A percentile compares a stretch with the other conserved stretches of the same genome.
These are phyloP conservation scores for Blastocystis sp. DNA, from an alignment of 352 stramenopile species.

Conservation along the genomic window DNA sequence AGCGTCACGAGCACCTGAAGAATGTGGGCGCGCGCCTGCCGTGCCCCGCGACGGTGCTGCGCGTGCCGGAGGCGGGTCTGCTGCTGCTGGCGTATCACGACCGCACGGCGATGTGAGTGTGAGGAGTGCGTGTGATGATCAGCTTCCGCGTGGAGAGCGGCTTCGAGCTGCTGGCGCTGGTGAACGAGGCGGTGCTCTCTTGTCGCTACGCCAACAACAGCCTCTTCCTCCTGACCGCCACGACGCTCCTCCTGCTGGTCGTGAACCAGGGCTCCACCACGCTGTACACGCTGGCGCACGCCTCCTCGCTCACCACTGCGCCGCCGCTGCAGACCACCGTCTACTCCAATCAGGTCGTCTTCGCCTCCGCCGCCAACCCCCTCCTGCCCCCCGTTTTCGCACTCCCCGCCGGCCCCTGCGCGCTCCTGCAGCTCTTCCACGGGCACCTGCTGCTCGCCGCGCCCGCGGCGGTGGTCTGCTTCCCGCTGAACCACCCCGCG, in stretches of 20 bases:
- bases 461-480: neutral
- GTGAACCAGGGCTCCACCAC: neutral
- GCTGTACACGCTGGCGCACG: constrained; percentile 14
- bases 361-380: neutral
- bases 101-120: constrained; percentile 23
- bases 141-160: neutral
- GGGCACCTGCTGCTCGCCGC: constrained; percentile 51
- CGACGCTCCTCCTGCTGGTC: neutral
- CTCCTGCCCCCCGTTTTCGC: constrained; percentile 29
- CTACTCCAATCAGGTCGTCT: constrained; percentile 42
- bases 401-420: neutral
- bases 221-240: constrained; percentile 20
- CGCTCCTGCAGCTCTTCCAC: constrained; percentile 29
- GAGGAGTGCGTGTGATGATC: neutral
- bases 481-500: constrained; percentile 58
- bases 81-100: constrained; percentile 41
- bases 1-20: constrained; percentile 47
- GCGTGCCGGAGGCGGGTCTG: constrained; percentile 10
- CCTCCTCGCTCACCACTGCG: neutral
- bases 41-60: neutral
- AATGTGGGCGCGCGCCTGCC: neutral
- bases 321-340: constrained; percentile 15
- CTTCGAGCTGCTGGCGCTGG: too few species aligned
- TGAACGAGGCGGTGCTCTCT: neutral
- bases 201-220: neutral